phyloP scores from a whole-genome alignment of 176 grass and related monocot genomes.

The Bonia amplexicaulis region DNA sequence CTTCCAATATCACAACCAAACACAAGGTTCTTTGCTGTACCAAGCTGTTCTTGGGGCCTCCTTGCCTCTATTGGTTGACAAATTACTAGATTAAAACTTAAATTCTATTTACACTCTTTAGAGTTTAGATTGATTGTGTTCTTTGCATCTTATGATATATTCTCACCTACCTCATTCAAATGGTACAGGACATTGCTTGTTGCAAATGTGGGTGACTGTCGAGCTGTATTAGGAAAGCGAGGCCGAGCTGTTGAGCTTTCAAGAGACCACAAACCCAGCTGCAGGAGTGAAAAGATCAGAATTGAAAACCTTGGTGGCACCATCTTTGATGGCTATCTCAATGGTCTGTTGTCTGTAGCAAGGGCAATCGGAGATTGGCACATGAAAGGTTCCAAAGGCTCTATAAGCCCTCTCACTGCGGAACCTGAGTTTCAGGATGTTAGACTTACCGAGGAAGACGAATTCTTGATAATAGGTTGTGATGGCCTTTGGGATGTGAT shows the following conservation, averaged over 20 bases:
- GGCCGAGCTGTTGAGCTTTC: conserved; percentile 78
- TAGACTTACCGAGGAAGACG: conserved; percentile 73
- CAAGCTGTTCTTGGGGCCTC: conserved; percentile 8
- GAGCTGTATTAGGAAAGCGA: conserved; percentile 82
- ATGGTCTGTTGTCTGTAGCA: conserved; percentile 87
- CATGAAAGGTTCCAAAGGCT: conserved; percentile 79
- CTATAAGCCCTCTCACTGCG: conserved; percentile 55
- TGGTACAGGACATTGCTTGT: conserved; percentile 69
- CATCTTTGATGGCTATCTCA: conserved; percentile 78
- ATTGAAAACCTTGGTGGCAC: conserved; percentile 83
- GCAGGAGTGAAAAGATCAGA: conserved; percentile 62
- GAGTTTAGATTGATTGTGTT: conserved; percentile 10
- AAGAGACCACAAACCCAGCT: conserved; percentile 82
- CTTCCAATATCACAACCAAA: conserved; percentile 2
- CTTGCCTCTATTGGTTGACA: conserved; percentile 7
- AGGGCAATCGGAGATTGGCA: conserved; percentile 94
- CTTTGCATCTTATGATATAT: conserved; percentile 20
- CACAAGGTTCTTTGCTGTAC: conserved; percentile 31
- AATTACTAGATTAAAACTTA: background rate
- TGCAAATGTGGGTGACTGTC: conserved; percentile 86
- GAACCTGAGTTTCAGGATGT: conserved; percentile 83
- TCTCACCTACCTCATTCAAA: conserved; percentile 33
- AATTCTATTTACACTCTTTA: conserved; percentile 1
- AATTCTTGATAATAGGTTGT: conserved; percentile 88
- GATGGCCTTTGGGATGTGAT: conserved; percentile 99